Evolutionary conservation across 2,329 filamentous ascomycete species (phyloP).

Genomic region (Colletotrichum coccodes): DNA sequence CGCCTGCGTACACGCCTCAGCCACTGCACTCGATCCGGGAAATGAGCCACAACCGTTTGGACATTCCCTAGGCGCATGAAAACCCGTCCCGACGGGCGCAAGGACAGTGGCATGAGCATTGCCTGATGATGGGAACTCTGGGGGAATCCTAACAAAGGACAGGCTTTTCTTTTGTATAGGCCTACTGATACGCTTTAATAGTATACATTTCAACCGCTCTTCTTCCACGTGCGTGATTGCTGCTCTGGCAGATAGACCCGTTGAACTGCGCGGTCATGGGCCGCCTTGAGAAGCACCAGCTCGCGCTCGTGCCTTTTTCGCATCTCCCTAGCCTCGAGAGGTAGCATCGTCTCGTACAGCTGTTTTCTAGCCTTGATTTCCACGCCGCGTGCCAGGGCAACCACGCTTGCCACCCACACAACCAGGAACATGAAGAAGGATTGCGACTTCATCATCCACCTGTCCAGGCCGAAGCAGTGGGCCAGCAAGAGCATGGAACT

Average conservation of each 20-base stretch:
- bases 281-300: slow-evolving; percentile 21
- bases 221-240: not conserved
- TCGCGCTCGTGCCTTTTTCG: slow-evolving; percentile 23
- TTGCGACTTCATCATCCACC: not conserved
- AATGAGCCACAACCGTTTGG: not conserved
- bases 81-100: too few relatives aligned
- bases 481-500: not conserved
- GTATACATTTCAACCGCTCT: not conserved
- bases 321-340: slow-evolving; percentile 21
- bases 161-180: not conserved
- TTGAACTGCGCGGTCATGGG: slow-evolving; percentile 24
- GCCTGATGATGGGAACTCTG: not conserved
- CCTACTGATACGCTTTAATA: slow-evolving; percentile 10
- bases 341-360: slow-evolving; percentile 22
- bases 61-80: not conserved
- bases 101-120: not conserved
- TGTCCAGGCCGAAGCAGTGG: not conserved
- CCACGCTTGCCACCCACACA: not conserved
- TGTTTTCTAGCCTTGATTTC: slow-evolving; percentile 4
- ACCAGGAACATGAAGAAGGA: not conserved
- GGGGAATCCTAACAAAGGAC: too few relatives aligned
- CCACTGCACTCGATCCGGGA: not conserved
- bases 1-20: not conserved
- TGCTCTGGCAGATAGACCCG: slow-evolving; percentile 12
- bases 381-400: not conserved